These are phyloP conservation scores for Symbiotaphrina buchneri DNA, from an alignment of 495 filamentous ascomycete species.

Conservation along the genomic window DNA sequence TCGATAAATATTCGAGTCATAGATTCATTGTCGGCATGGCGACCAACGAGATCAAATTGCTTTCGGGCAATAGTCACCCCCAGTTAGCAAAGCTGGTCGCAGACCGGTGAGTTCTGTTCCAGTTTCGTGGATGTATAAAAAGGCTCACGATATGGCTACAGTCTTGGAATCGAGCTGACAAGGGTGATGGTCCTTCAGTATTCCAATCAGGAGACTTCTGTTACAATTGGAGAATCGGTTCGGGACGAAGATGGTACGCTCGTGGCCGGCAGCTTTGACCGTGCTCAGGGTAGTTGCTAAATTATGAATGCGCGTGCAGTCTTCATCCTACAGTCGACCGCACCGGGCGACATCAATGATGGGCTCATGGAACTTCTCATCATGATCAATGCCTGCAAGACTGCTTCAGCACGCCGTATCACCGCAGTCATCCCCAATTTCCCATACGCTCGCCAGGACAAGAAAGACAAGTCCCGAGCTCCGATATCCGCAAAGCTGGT, in stretches of 20 bases:
- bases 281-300: not conserved
- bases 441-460: slow-evolving; percentile 96
- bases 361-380: slow-evolving; percentile 97
- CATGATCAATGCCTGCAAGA: slow-evolving; percentile 98
- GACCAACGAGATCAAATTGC: slow-evolving; percentile 83
- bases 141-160: slow-evolving; percentile 9
- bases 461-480: slow-evolving; percentile 91
- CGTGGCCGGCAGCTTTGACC: not conserved
- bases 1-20: too few relatives aligned
- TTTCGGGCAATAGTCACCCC: slow-evolving; percentile 92
- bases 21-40: slow-evolving; percentile 40
- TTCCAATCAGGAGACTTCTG: slow-evolving; percentile 93
- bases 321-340: slow-evolving; percentile 90
- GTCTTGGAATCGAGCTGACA: slow-evolving; percentile 80
- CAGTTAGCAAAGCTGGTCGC: slow-evolving; percentile 74
- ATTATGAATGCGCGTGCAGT: slow-evolving; percentile 22
- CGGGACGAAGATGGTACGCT: slow-evolving; percentile 75
- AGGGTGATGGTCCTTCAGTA: slow-evolving; percentile 90
- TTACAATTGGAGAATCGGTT: slow-evolving; percentile 92
- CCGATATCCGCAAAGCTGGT: slow-evolving; percentile 84
- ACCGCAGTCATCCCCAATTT: slow-evolving; percentile 91
- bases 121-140: not conserved
- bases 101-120: slow-evolving; percentile 40
- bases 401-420: slow-evolving; percentile 81
- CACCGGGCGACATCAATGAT: slow-evolving; percentile 93